Base-by-base conservation (phyloP, 2,329 filamentous ascomycete genomes). In the Trichoderma gracile region DNA sequence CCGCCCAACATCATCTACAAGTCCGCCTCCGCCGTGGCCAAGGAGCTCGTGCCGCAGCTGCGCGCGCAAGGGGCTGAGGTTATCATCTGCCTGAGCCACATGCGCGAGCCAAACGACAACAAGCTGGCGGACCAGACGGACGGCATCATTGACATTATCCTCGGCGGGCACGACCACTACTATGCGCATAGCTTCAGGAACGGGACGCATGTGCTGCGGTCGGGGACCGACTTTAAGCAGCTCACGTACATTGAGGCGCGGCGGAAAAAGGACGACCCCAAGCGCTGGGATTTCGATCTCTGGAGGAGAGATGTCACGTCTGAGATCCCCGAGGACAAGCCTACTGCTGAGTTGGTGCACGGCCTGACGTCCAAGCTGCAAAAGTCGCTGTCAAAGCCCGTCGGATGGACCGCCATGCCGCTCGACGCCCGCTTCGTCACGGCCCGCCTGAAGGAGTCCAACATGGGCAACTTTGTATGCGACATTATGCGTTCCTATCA, bases 161-260 rank as follows among this genome's bases (percentile, higher is more conserved):
- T 97, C 0, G 92, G 93, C 55, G 93, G 93, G 0, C 93, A 97
- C 72, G 93, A 97, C 71, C 93, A 97, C 74, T 95, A 89, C 77
- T 97, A 97, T 73, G 84, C 83, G 17, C 92, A 97, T 76, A 85
- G 82, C 62, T 73, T 93, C 63, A 84, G 95, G 74, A 93, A 93
- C 66, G 89, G 89, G 9, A 91, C 86, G 0, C 93, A 97, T 71
- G 86, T 96, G 3, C 80, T 97, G n/a, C 86, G 93, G 1, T 96
- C 91, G 0, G 93, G 93, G 0, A 92, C 89, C 19, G 93, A 97
- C 75, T 97, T 97, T 78, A 96, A 95, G 77, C 91, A 97, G 74
- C 80, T 97, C 40, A 95, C 91, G 73, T 96, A 96, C 73, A 84
- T 97, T 59, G 91, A 96, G 75, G 90, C 86, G 1, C 85, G 91